A percentile compares a stretch with the other conserved stretches of the same genome.
These are phyloP conservation scores for Vanrija sp. DNA, from an alignment of 1,284 basidiomycete genomes.

Conservation along the genomic window DNA sequence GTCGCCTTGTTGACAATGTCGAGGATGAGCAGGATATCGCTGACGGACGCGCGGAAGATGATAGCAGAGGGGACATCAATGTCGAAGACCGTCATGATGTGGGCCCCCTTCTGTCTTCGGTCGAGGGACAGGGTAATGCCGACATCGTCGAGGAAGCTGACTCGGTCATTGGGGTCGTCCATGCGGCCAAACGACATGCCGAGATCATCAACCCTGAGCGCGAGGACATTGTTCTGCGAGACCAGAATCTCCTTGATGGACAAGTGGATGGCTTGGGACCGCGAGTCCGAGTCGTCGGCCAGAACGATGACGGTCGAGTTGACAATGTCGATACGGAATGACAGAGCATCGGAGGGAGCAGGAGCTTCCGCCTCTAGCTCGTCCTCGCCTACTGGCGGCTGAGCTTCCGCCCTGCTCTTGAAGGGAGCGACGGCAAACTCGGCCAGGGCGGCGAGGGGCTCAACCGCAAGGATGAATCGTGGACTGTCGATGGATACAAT, in stretches of 20 bases:
- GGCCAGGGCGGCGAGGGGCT: conserved; percentile 83
- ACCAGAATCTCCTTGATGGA: conserved; percentile 80
- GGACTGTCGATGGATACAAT: conserved; percentile 91
- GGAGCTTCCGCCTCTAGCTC: conserved; percentile 29
- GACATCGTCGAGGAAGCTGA: conserved; percentile 90
- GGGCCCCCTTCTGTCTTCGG: conserved; percentile 65
- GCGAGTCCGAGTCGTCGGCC: conserved; percentile 73
- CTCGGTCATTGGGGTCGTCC: conserved; percentile 69
- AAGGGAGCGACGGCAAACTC: conserved; percentile 77
- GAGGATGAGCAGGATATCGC: conserved; percentile 86
- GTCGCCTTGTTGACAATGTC: conserved; percentile 86
- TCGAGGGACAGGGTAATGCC: conserved; percentile 86
- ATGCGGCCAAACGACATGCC: conserved; percentile 94
- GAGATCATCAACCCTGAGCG: conserved; percentile 73
- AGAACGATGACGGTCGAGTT: conserved; percentile 86
- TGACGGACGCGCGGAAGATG: conserved; percentile 85
- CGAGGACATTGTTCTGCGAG: conserved; percentile 85
- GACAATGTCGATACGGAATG: conserved; percentile 83
- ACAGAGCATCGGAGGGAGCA: conserved; percentile 31
- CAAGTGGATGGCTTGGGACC: conserved; percentile 84
- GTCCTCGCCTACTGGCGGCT: conserved; percentile 21
- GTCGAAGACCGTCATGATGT: conserved; percentile 81
- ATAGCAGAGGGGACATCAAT: conserved; percentile 72
- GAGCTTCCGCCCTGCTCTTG: conserved; percentile 22
- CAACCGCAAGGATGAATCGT: conserved; percentile 86